These are phyloP conservation scores for Aspergillus novofumigatus DNA, from an alignment of 2,329 filamentous ascomycete species.

Conservation along the genomic window DNA sequence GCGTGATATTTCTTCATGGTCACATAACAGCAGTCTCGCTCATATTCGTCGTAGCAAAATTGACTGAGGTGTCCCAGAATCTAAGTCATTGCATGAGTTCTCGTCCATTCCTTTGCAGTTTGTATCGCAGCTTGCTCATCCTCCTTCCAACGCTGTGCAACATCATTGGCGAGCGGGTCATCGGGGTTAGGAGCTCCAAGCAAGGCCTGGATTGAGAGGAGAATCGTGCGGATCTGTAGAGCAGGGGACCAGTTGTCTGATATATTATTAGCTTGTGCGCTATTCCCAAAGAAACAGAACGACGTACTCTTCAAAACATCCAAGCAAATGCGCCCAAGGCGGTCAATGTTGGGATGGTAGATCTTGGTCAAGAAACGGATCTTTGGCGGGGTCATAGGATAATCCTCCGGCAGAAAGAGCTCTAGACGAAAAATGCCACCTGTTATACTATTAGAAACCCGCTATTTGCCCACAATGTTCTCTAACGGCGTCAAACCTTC, in stretches of 20 bases:
- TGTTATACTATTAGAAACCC: constrained; percentile 25
- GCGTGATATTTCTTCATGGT: constrained; percentile 26
- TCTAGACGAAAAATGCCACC: constrained; percentile 93
- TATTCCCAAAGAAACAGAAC: background rate
- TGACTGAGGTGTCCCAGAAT: constrained; percentile 6
- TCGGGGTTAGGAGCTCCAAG: constrained; percentile 96
- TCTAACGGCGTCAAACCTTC: constrained; percentile 61
- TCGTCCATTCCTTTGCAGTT: constrained; percentile 89
- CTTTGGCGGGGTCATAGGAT: constrained; percentile 98
- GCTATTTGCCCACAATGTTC: background rate
- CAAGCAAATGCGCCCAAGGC: constrained; percentile 91
- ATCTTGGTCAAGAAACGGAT: constrained; percentile 98
- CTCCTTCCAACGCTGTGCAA: constrained; percentile 97
- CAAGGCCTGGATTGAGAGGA: constrained; percentile 96
- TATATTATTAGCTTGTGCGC: constrained; percentile 13
- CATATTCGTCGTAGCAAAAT: constrained; percentile 12
- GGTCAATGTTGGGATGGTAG: constrained; percentile 98
- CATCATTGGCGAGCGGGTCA: constrained; percentile 95
- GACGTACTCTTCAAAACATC: constrained; percentile 90
- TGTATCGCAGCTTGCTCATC: constrained; percentile 88
- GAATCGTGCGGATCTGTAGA: constrained; percentile 93
- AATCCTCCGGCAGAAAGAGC: constrained; percentile 96
- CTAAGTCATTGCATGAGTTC: constrained; percentile 66
- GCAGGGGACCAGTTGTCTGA: constrained; percentile 98
- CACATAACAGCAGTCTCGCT: constrained; percentile 24